Evolutionary conservation across 2,329 filamentous ascomycete genomes (phyloP), one percentile per base, ranked within the genome.

Genomic region (Fusarium hostae): DNA sequence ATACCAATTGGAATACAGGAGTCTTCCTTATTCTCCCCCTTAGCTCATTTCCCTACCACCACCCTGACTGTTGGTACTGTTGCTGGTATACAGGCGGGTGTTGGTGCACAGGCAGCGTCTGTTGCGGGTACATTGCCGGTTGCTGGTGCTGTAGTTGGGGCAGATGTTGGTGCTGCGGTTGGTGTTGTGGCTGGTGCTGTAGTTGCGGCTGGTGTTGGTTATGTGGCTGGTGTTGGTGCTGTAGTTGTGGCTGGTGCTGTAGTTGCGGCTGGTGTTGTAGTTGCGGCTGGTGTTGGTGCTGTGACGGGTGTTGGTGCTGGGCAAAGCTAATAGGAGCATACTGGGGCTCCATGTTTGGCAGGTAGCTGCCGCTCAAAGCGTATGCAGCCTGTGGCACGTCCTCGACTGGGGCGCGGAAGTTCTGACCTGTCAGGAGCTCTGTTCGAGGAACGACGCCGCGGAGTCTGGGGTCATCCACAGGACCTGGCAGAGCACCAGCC

Each of bases 351-450:
- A 54, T 22, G n/a, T 11, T 18, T 22, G 51, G 37, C 9, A 43
- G 22, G n/a, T 55, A 55, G 26, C 15, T 9, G n/a, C 24, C n/a
- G 20, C 9, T 28, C 13, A 40, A 20, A 26, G 26, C 26, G 18
- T 30, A 26, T 20, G 9, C 20, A 18, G 15, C 13, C 16, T 48
- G 45, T 20, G 15, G 28, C 13, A 18, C 3, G 11, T 56, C 52
- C 41, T 92, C 89, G 35, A 92, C 85, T 1, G 89, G 89, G 1
- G 88, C 84, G 12, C 91, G 87, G 80, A 93, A 93, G 79, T 89
- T 92, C 75, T 91, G 89, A 55, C 87, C 86, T 20, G 85, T 85
- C 44, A 90, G 83, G 32, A 93, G 82, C 57, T 90, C 88, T 0
- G 78, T 65, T 8, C 91, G 87, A 16, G 90, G 89, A 10, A 83